Percentiles rank a stretch among this genome's conserved stretches.
phyloP scores from a whole-genome alignment of 2,329 filamentous ascomycete genomes.

The Grosmannia serpens region DNA sequence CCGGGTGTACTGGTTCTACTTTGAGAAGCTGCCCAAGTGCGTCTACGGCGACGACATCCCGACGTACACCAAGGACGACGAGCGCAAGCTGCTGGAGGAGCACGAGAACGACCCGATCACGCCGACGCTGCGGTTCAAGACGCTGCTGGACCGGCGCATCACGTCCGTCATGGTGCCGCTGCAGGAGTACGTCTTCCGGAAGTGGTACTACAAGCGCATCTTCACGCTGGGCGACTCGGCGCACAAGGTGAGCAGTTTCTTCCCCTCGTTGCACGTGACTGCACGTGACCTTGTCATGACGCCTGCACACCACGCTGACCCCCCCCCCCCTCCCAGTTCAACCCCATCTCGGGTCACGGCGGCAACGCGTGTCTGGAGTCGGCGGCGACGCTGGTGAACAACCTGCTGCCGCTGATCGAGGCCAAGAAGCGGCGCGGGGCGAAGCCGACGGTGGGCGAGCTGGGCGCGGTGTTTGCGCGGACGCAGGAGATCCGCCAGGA shows the following conservation, averaged over 20 bases:
- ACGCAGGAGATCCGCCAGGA: slow-evolving; percentile 5
- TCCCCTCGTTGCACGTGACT: background rate
- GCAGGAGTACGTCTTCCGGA: slow-evolving; percentile 21
- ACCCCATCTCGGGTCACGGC: slow-evolving; percentile 16
- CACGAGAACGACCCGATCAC: slow-evolving; percentile 6
- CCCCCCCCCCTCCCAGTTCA: slow-evolving; percentile 6
- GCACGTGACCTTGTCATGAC: too few species aligned
- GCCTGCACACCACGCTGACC: too few species aligned
- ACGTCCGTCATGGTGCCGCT: slow-evolving; percentile 20
- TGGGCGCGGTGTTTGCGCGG: slow-evolving; percentile 2
- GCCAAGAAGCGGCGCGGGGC: background rate
- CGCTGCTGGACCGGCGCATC: slow-evolving; percentile 6
- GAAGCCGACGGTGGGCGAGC: slow-evolving; percentile 2
- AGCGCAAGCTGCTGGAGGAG: background rate
- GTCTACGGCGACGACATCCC: slow-evolving; percentile 10
- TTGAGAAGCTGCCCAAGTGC: slow-evolving; percentile 4
- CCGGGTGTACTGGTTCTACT: slow-evolving; percentile 13
- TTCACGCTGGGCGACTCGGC: slow-evolving; percentile 20
- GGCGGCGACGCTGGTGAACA: slow-evolving; percentile 13
- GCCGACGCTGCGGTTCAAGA: slow-evolving; percentile 8
- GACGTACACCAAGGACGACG: slow-evolving; percentile 9
- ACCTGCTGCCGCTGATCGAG: slow-evolving; percentile 3
- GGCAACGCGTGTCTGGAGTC: slow-evolving; percentile 18
- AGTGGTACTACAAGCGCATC: slow-evolving; percentile 21
- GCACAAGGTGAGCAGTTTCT: slow-evolving; percentile 20